Evolutionary conservation across 768 basidiomycete species (phyloP).

Genomic region (Pleurotus eryngii): DNA sequence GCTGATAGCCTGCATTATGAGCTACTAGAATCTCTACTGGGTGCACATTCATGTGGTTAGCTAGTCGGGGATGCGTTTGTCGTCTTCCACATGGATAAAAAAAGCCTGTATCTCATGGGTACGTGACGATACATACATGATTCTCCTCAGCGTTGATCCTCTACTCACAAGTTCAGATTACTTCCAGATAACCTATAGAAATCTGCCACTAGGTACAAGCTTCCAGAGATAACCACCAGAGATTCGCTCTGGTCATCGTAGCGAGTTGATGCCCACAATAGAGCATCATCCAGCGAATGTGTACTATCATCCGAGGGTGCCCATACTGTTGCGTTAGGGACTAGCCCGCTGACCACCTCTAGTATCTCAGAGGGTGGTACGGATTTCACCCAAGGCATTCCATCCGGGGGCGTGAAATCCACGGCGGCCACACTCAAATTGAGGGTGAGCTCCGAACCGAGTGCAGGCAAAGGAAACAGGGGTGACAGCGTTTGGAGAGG

Average conservation of each 20-base stretch:
- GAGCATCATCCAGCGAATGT: constrained; percentile 21
- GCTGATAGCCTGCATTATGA: too few species aligned
- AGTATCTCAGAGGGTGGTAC: constrained; percentile 51
- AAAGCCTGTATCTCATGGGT: too few species aligned
- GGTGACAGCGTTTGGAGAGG: constrained; percentile 68
- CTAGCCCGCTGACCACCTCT: constrained; percentile 38
- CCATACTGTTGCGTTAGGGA: constrained; percentile 48
- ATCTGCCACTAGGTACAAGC: constrained; percentile 93
- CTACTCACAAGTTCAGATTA: too few species aligned
- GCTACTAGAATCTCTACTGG: too few species aligned
- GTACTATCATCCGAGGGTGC: constrained; percentile 28
- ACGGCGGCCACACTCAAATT: constrained; percentile 50
- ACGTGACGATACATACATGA: neutral
- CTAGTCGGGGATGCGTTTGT: too few species aligned
- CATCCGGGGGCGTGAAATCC: constrained; percentile 72
- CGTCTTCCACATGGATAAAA: too few species aligned
- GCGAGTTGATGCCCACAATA: constrained; percentile 46
- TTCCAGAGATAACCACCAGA: constrained; percentile 81
- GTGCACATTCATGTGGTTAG: too few species aligned
- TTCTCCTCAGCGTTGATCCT: neutral
- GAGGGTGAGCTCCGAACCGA: constrained; percentile 22
- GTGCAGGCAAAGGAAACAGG: constrained; percentile 44
- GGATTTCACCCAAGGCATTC: constrained; percentile 92
- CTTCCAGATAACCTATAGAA: constrained; percentile 61
- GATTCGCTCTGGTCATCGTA: constrained; percentile 24